Conservation (phyloP, 306 rosid species). For the Begonia masoniana region DNA sequence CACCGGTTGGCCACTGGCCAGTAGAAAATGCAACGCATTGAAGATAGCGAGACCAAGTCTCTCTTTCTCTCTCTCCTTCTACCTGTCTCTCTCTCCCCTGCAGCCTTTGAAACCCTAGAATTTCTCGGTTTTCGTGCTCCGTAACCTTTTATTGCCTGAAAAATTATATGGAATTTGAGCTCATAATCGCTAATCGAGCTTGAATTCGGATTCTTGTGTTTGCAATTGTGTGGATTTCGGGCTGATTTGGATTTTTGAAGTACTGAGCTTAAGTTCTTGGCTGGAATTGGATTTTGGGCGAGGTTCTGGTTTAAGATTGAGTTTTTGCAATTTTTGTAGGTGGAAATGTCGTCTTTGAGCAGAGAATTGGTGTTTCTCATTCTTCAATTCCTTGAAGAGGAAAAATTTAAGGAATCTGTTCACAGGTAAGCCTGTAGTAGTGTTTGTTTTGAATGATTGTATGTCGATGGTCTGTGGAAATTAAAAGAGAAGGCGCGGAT, state of each 20-base stretch:
- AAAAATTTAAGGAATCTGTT: conserved; percentile 59
- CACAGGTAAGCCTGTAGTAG: conserved; percentile 36
- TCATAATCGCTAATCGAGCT: conserved; percentile 14
- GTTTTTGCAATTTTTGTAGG: conserved; percentile 5
- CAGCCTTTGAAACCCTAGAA: conserved; percentile 68
- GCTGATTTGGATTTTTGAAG: conserved; percentile 14
- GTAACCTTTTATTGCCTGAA: conserved; percentile 7
- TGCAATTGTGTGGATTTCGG: conserved; percentile 7
- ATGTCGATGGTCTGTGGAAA: neutral
- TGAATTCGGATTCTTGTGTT: conserved; percentile 18
- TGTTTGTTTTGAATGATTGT: neutral
- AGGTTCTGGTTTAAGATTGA: conserved; percentile 6
- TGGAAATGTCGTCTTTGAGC: conserved; percentile 58
- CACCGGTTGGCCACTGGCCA: conserved; percentile 46
- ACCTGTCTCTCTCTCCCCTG: conserved; percentile 22
- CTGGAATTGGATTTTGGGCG: conserved; percentile 1
- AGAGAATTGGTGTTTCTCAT: conserved; percentile 85
- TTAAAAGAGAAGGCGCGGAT: conserved; percentile 1
- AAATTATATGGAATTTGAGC: conserved; percentile 19
- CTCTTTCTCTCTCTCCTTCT: conserved; percentile 13
- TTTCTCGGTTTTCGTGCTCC: conserved; percentile 23
- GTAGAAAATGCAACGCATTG: conserved; percentile 66
- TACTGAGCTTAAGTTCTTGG: conserved; percentile 7
- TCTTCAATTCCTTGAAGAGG: conserved; percentile 81
- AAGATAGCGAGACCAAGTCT: conserved; percentile 63